Conservation (phyloP, 306 rosid genomes). For the Vachellia pachyceras region DNA sequence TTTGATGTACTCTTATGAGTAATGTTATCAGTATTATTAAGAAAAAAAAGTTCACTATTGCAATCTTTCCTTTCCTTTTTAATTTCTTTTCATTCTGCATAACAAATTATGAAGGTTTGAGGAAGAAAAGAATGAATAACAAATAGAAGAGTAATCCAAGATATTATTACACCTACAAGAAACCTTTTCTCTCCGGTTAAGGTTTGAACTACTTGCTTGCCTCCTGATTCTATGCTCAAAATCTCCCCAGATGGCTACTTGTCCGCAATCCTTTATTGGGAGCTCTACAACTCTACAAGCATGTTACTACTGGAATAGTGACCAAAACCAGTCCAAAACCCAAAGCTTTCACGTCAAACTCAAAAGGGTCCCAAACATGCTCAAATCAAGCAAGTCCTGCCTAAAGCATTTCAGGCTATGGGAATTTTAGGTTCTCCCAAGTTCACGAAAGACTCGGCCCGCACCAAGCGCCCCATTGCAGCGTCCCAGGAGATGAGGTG, state of each 20-base stretch:
- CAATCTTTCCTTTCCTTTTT: too few species aligned
- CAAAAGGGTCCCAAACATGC: constrained; percentile 23
- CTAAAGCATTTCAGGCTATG: constrained; percentile 52
- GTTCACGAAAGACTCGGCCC: constrained; percentile 81
- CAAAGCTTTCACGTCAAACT: constrained; percentile 26
- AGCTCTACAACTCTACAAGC: background rate
- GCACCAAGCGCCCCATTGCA: constrained; percentile 67
- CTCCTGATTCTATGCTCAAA: constrained; percentile 18
- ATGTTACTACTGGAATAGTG: constrained; percentile 20
- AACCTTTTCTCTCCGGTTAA: background rate
- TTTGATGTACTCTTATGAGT: too few species aligned
- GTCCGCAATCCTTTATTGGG: constrained; percentile 26
- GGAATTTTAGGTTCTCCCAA: constrained; percentile 91
- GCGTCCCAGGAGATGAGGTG: constrained; percentile 94
- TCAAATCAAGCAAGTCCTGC: background rate
- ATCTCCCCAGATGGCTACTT: constrained; percentile 8
- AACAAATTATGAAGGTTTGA: background rate
- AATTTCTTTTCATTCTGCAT: too few species aligned
- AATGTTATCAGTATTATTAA: too few species aligned
- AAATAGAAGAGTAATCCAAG: background rate
- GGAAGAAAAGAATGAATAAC: background rate
- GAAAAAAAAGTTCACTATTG: too few species aligned
- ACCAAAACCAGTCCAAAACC: constrained; percentile 12
- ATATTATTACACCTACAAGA: background rate
- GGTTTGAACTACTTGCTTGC: constrained; percentile 12